Evolutionary conservation across 805 yeast genomes (phyloP), one percentile per base, ranked within the genome.

Genomic region (Grigorovia yakushimaensis): DNA sequence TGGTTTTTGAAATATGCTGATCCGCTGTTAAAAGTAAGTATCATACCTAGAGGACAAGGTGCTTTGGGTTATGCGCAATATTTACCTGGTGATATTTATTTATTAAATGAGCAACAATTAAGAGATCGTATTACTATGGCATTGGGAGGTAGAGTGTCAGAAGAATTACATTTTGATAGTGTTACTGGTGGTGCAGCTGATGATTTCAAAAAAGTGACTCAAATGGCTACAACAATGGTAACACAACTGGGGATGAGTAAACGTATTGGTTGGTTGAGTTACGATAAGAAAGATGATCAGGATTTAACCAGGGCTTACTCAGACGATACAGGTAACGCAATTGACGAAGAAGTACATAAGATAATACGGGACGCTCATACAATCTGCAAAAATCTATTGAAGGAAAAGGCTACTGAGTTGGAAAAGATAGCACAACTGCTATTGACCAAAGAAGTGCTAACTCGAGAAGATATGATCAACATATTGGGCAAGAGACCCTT

Each of bases 11-110:
- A 85, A 65, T 76, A 77, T 65, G 96, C 98, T 2, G 96, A 91
- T 62, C 98, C 98, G 7, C 71, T 94, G 48, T 73, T 93, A 50
- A 93, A 93, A 71, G 98, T 93, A 18, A 87, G 97, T 15, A 93
- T 94, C 58, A 87, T 93, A 51, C 98, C 99, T 39, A 78, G 98
- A 59, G 98, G 98, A 15, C 93, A 84, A 67, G 96, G 95, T 53
- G 96, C 98, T 2, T 73, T 93, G 46, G 99, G 99, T 20, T 93
- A 94, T 65, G 98, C 98, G 1, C 96, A 93, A 65, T 94, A 91
- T 62, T 74, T 94, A 53, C 98, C 99, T 2, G 88, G 91, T 44
- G 99, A 93, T 63, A 81, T 83, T 49, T 88, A 86, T 60, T 71
- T 93, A 59, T 71, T 86, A 55, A 78, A 83, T 27, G 81, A 82